Percentiles rank a stretch among this genome's conserved stretches.
These are phyloP conservation scores for Aspergillus persii DNA, from an alignment of 2,329 filamentous ascomycete species.

Conservation along the genomic window DNA sequence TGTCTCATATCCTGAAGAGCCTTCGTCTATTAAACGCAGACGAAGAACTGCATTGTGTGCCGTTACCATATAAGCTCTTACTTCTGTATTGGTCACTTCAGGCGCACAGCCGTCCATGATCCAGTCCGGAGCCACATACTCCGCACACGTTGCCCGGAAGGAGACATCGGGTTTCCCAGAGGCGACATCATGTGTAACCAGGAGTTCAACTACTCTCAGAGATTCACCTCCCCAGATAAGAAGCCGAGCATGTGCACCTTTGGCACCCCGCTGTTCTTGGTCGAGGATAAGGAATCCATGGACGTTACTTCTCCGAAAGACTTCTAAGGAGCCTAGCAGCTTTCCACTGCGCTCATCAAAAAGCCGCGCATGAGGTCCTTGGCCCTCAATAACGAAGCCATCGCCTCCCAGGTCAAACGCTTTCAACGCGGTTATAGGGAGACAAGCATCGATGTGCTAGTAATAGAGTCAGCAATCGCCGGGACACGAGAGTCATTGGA, in stretches of 20 bases:
- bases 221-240: slow-evolving; percentile 70
- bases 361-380: slow-evolving; percentile 37
- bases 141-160: slow-evolving; percentile 35
- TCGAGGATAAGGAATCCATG: slow-evolving; percentile 37
- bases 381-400: slow-evolving; percentile 37
- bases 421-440: slow-evolving; percentile 44
- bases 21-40: slow-evolving; percentile 34
- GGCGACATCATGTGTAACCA: slow-evolving; percentile 20
- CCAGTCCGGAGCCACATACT: slow-evolving; percentile 66
- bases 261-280: slow-evolving; percentile 16
- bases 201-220: slow-evolving; percentile 45
- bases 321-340: slow-evolving; percentile 27
- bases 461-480: slow-evolving; percentile 21
- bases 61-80: slow-evolving; percentile 65
- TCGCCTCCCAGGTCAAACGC: slow-evolving; percentile 26
- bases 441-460: slow-evolving; percentile 42
- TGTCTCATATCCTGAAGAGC: slow-evolving; percentile 16
- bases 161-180: slow-evolving; percentile 13
- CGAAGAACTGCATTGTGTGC: slow-evolving; percentile 80
- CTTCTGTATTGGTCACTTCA: slow-evolving; percentile 21
- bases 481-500: background rate
- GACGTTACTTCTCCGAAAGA: slow-evolving; percentile 39
- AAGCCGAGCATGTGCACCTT: slow-evolving; percentile 18
- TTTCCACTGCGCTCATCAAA: slow-evolving; percentile 32
- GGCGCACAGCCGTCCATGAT: slow-evolving; percentile 63